Base-by-base conservation (phyloP, 352 stramenopile genomes). In the Globisporangium emineosum region DNA sequence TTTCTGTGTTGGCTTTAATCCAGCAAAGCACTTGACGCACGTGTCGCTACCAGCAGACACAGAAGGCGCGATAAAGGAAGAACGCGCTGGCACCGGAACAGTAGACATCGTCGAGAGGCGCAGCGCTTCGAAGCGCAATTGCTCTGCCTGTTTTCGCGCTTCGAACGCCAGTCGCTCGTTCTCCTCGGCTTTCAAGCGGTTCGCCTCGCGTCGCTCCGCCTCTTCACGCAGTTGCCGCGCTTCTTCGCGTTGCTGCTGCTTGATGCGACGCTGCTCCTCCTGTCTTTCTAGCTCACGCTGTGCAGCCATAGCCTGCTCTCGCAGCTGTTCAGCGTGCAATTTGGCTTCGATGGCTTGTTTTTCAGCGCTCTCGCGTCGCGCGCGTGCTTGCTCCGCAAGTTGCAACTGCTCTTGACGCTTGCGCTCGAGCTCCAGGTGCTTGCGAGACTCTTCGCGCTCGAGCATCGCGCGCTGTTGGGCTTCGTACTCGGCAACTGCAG, bases 151-250 rank as follows among this genome's bases (percentile, higher is more conserved):
- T 55, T 69, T 65, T 33, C 86, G 85, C n/a, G 76, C 73, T 54
- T 91, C 83, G 40, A 89, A 89, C n/a, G 77, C 76, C 7, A 68
- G 64, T 13, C 75, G 70, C n/a, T 72, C 81, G 56, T 90, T 78
- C 35, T 84, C 78, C 56, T 92, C 81, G 1, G 78, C 83, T 54
- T 78, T 66, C 6, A 64, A 67, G 17, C 81, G 78, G 64, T 92
- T 92, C 10, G 70, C 81, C 53, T 90, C 83, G 3, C 83, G 77
- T 43, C 81, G 71, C 40, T 81, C 67, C 49, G 76, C 69, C 60
- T 92, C 83, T 58, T 90, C 83, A 5, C 83, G 59, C 60, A 90
- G 65, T 2, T 81, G 68, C 45, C 71, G 73, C 8, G 66, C 68
- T 27, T 92, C 81, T 45, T 89, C 76, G 49, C 78, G 74, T 54